A percentile compares a stretch with the other conserved stretches of the same genome.
phyloP scores from a whole-genome alignment of 2,329 filamentous ascomycete genomes.

The Verticillium dahliae region DNA sequence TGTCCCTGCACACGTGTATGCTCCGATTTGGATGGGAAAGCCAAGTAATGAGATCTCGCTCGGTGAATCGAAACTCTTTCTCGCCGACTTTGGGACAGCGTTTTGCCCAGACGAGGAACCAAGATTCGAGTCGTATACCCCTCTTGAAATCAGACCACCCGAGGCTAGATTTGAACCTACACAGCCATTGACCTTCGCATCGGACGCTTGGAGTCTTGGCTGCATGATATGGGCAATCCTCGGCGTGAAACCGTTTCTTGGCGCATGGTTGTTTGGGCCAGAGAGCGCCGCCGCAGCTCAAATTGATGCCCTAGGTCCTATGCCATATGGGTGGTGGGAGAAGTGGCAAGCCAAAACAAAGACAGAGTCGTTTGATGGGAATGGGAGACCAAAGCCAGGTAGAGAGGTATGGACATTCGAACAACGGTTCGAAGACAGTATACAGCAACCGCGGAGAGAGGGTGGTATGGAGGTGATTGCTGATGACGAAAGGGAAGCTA shows the following conservation, averaged over 20 bases:
- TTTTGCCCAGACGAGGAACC: conserved; percentile 19
- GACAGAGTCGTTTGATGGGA: conserved; percentile 5
- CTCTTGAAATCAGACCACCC: conserved; percentile 21
- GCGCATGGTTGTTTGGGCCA: conserved; percentile 14
- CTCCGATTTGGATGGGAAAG: conserved; percentile 26
- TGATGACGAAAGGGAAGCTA: conserved; percentile 7
- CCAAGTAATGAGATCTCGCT: conserved; percentile 21
- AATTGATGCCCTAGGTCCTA: conserved; percentile 21
- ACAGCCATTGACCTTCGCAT: conserved; percentile 22
- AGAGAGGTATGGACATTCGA: conserved; percentile 16
- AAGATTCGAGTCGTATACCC: conserved; percentile 19
- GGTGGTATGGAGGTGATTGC: conserved; percentile 2
- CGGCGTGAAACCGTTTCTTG: conserved; percentile 20
- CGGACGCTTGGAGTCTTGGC: conserved; percentile 32
- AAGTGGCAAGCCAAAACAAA: conserved; percentile 6
- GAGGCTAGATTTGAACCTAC: conserved; percentile 27
- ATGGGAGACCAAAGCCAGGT: conserved; percentile 4
- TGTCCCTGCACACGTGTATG: conserved; percentile 21
- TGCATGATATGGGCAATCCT: conserved; percentile 29
- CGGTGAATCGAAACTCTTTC: conserved; percentile 13
- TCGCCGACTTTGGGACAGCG: conserved; percentile 27
- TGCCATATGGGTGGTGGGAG: conserved; percentile 10
- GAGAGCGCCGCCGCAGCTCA: conserved; percentile 22
- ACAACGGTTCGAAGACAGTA: conserved; percentile 20
- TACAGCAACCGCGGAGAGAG: conserved; percentile 19